phyloP scores from a whole-genome alignment of 2,329 filamentous ascomycete species.

The Colletotrichum eremochloae region DNA sequence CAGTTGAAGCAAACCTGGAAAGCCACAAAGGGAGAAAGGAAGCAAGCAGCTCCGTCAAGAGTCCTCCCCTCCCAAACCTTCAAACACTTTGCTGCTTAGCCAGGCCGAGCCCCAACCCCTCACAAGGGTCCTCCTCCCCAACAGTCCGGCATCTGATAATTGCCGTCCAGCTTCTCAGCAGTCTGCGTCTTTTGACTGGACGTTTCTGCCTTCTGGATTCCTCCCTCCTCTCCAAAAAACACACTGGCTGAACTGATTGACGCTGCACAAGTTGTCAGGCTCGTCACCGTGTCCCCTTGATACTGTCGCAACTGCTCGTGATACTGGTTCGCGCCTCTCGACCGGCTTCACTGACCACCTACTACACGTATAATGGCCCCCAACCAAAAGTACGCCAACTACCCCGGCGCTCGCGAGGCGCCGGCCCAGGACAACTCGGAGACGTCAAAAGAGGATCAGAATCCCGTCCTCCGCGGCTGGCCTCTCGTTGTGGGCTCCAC shows the following conservation, averaged over 20 bases:
- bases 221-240: background rate
- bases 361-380: conserved; percentile 37
- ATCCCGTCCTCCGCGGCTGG: conserved; percentile 78
- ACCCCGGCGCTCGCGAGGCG: conserved; percentile 39
- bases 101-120: conserved; percentile 1
- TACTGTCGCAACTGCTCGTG: background rate
- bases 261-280: background rate
- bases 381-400: conserved; percentile 42
- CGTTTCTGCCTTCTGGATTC: background rate
- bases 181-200: background rate
- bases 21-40: background rate
- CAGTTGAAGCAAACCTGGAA: background rate
- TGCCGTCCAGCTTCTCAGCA: conserved; percentile 1
- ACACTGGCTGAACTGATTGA: background rate
- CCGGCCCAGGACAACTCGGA: conserved; percentile 17
- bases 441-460: conserved; percentile 61
- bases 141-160: background rate
- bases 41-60: background rate
- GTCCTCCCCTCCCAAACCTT: background rate
- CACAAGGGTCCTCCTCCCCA: background rate
- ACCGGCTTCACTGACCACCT: background rate
- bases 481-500: conserved; percentile 72
- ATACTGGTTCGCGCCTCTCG: background rate
- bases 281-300: background rate
- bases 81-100: background rate